Evolutionary conservation across 2,329 filamentous ascomycete genomes (phyloP).

Genomic region (Stromatinia cepivora): DNA sequence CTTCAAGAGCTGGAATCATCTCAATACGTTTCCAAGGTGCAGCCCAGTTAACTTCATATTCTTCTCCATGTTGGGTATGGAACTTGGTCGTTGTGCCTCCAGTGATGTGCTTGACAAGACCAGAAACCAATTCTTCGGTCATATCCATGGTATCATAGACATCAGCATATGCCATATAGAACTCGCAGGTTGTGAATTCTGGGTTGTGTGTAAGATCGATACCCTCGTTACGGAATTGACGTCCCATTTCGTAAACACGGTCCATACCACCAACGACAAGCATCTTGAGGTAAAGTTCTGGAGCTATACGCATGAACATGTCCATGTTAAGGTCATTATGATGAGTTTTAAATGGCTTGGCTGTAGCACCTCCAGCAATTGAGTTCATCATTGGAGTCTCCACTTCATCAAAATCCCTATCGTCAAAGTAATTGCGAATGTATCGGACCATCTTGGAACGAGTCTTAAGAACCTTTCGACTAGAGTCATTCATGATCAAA

Average conservation of each 20-base stretch:
- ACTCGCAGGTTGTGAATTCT: conserved; percentile 97
- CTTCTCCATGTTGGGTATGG: conserved; percentile 82
- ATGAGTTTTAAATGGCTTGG: conserved; percentile 90
- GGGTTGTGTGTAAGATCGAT: conserved; percentile 95
- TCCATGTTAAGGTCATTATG: conserved; percentile 96
- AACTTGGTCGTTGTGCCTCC: conserved; percentile 84
- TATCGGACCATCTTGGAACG: conserved; percentile 86
- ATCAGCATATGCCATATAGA: conserved; percentile 93
- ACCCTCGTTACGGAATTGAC: conserved; percentile 93
- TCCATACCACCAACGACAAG: conserved; percentile 88
- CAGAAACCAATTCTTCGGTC: conserved; percentile 90
- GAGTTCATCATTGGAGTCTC: conserved; percentile 98
- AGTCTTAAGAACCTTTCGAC: conserved; percentile 79
- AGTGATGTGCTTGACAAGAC: conserved; percentile 84
- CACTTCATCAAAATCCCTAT: conserved; percentile 86
- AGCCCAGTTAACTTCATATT: conserved; percentile 93
- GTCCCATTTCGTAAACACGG: conserved; percentile 92
- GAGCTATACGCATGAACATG: conserved; percentile 91
- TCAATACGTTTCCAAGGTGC: conserved; percentile 89
- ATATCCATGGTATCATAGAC: conserved; percentile 87
- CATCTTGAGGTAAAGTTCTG: conserved; percentile 97
- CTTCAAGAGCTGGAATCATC: conserved; percentile 93
- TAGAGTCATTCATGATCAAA: conserved; percentile 87
- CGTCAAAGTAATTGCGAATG: conserved; percentile 84
- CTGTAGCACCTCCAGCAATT: conserved; percentile 93